Percentiles rank a stretch among this genome's conserved stretches.
Evolutionary conservation across 805 yeast genomes (phyloP).

Genomic region (Teunomyces barrocoloradensis): DNA sequence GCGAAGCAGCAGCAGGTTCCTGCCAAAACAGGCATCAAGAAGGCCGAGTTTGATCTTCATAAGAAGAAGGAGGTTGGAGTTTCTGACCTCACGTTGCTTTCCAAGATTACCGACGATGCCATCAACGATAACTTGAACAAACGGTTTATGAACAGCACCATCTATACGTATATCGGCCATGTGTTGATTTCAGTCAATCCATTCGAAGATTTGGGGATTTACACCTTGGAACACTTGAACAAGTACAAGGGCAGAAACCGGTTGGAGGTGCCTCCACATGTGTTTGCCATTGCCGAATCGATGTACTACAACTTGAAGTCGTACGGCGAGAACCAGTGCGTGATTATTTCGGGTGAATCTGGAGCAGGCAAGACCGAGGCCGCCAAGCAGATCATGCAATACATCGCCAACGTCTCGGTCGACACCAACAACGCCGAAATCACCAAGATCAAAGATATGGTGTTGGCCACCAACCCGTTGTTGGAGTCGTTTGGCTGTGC

Average conservation of each 20-base stretch:
- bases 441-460: conserved; percentile 92
- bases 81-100: conserved; percentile 84
- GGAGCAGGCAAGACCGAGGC: conserved; percentile 99
- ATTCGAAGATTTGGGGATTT: conserved; percentile 92
- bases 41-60: conserved; percentile 84
- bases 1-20: conserved; percentile 54
- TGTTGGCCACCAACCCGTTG: conserved; percentile 91
- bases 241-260: conserved; percentile 89
- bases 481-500: conserved; percentile 94
- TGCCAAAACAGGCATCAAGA: conserved; percentile 61
- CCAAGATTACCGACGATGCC: conserved; percentile 86
- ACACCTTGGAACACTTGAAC: conserved; percentile 73
- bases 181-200: conserved; percentile 96
- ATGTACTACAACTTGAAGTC: conserved; percentile 96
- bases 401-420: conserved; percentile 86
- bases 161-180: conserved; percentile 92
- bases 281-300: conserved; percentile 94
- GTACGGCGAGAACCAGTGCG: conserved; percentile 93
- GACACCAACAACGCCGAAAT: conserved; percentile 60
- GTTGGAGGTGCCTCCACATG: conserved; percentile 97
- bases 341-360: conserved; percentile 94
- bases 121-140: conserved; percentile 89
- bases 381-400: conserved; percentile 96
- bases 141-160: conserved; percentile 83
- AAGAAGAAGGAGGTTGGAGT: conserved; percentile 99